Evolutionary conservation across 768 basidiomycete genomes (phyloP), one percentile per base, ranked within the genome.

Genomic region (Tulasnella calospora): DNA sequence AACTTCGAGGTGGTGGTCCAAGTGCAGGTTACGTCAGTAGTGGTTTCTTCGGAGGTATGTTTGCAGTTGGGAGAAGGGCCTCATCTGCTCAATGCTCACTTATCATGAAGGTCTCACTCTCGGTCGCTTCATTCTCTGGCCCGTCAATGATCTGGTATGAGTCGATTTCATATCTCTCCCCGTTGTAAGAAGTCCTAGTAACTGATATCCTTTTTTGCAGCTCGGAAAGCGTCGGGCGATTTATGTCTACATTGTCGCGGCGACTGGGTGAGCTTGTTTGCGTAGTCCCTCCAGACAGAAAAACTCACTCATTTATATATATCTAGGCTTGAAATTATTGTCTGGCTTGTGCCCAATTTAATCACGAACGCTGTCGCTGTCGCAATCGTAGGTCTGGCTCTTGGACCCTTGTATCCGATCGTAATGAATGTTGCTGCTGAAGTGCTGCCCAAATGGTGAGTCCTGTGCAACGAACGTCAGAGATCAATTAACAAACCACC

Each of bases 1-100:
- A 77, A 27, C 55, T 80, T 27, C 67, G 80, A n/a, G 75, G 80
- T n/a, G 80, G 79, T 41, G 79, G 80, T 8, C 61, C 71, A 7
- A 51, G 57, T 23, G 74, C 80, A 30, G 80, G 80, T 19, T 80
- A 80, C 78, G 79, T 80, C 23, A 80, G 79, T 51, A 80, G 80
- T 46, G 80, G 80, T n/a, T 80, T 80, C 67, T 80, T 88, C 35
- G 87, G 87, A 70, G 86, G 88, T 87, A 79, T n/a, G 76, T 67
- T 9, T 7, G 33, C 79, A 40, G 27, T 55, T 33, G 9, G 17
- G 15, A 33, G 7, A 47, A 15, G 17, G 44, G 17, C 44, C 13
- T 15, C 23, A n/a, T 12, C n/a, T 51, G 51, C 23, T 51, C 51
- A 1, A 3, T 51, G n/a, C 30, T 38, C 17, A 74, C 19, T 38